Evolutionary conservation across 306 rosid species (phyloP).

Genomic region (Prosopis cineraria): DNA sequence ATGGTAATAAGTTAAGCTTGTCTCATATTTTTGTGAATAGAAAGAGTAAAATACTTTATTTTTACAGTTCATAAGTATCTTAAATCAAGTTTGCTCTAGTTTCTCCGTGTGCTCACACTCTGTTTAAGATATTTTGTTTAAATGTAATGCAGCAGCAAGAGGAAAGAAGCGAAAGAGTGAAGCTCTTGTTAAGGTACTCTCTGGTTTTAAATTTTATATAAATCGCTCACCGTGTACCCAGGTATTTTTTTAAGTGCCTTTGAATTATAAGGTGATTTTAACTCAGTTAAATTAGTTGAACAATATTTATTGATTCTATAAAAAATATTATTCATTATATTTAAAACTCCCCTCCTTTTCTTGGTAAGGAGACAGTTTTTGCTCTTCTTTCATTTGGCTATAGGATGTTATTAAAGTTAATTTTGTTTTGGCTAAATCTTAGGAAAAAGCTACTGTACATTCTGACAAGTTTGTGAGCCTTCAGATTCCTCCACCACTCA

Average conservation of each 20-base stretch:
- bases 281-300: slow-evolving; percentile 23
- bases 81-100: slow-evolving; percentile 18
- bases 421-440: slow-evolving; percentile 28
- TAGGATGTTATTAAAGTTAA: slow-evolving; percentile 9
- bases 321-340: not conserved
- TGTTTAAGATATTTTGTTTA: slow-evolving; percentile 36
- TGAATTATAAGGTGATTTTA: slow-evolving; percentile 16
- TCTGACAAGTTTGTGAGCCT: slow-evolving; percentile 62
- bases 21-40: slow-evolving; percentile 11
- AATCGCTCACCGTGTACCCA: not conserved
- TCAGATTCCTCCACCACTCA: slow-evolving; percentile 68
- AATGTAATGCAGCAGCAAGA: slow-evolving; percentile 63
- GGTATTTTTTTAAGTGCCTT: not conserved
- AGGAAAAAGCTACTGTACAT: slow-evolving; percentile 46
- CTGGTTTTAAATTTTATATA: slow-evolving; percentile 23
- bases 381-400: slow-evolving; percentile 13
- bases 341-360: slow-evolving; percentile 2
- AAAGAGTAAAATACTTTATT: slow-evolving; percentile 1
- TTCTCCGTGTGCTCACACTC: not conserved
- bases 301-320: not conserved
- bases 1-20: slow-evolving; percentile 14
- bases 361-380: slow-evolving; percentile 12
- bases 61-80: slow-evolving; percentile 14
- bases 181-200: slow-evolving; percentile 56
- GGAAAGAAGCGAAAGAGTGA: slow-evolving; percentile 73